Evolutionary conservation across 2,329 filamentous ascomycete species (phyloP).

Genomic region (Grosmannia serpens): DNA sequence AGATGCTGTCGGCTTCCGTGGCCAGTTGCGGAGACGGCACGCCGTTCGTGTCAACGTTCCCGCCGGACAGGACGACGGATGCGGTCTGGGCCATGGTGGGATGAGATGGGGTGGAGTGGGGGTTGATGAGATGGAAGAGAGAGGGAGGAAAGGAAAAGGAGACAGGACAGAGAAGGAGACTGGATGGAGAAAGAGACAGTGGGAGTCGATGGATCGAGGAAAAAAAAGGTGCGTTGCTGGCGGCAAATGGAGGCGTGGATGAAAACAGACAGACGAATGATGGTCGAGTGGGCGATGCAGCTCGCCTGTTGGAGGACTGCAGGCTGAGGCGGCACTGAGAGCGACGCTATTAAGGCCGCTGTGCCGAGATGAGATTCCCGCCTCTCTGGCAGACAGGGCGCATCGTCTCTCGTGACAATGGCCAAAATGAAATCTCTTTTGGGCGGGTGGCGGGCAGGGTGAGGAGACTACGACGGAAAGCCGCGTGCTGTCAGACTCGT

Average conservation of each 20-base stretch:
- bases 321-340: background rate
- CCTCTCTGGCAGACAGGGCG: background rate
- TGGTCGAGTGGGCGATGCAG: background rate
- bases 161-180: background rate
- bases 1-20: conserved; percentile 48
- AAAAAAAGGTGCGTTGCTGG: background rate
- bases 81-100: background rate
- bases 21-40: conserved; percentile 9
- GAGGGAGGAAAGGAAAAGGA: background rate
- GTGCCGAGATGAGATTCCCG: background rate
- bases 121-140: background rate
- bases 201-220: too few species aligned
- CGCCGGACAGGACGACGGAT: background rate
- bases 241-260: background rate
- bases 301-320: background rate
- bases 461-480: background rate
- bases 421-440: background rate
- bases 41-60: background rate
- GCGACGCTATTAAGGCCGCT: background rate
- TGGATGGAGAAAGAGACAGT: background rate
- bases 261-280: background rate
- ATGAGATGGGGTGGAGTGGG: background rate
- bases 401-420: background rate
- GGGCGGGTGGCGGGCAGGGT: background rate
- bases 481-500: background rate